These are phyloP conservation scores for Hypoxylon sp. DNA, from an alignment of 2,329 filamentous ascomycete species.

Conservation along the genomic window DNA sequence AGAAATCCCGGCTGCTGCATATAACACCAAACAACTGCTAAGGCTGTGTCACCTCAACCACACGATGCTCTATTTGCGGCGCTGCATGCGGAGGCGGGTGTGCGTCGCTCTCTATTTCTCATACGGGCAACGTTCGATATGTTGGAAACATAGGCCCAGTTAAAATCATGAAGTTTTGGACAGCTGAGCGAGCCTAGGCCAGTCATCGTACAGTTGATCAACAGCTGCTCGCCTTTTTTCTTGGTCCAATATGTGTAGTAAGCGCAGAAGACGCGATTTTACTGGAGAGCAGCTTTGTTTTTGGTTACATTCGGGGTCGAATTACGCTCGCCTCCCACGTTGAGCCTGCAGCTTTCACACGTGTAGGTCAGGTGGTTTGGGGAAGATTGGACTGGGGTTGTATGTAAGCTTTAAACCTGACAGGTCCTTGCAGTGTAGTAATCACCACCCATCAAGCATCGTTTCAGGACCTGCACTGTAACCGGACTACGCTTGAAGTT, in stretches of 20 bases:
- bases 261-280: slow-evolving; percentile 44
- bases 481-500: slow-evolving; percentile 28
- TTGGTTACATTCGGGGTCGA: slow-evolving; percentile 48
- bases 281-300: slow-evolving; percentile 22
- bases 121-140: slow-evolving; percentile 33
- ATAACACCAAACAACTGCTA: slow-evolving; percentile 16
- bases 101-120: slow-evolving; percentile 24
- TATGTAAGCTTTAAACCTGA: slow-evolving; percentile 41
- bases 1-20: slow-evolving; percentile 12
- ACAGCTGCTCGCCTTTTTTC: slow-evolving; percentile 31
- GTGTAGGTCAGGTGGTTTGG: slow-evolving; percentile 48
- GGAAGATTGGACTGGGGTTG: slow-evolving; percentile 40
- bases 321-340: slow-evolving; percentile 45
- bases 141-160: slow-evolving; percentile 16
- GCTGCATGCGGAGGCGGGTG: slow-evolving; percentile 7
- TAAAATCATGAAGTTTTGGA: slow-evolving; percentile 34
- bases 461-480: slow-evolving; percentile 46
- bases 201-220: slow-evolving; percentile 37
- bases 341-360: slow-evolving; percentile 47
- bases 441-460: slow-evolving; percentile 42
- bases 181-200: slow-evolving; percentile 33
- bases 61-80: slow-evolving; percentile 29
- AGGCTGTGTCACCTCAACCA: slow-evolving; percentile 15
- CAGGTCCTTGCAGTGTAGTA: slow-evolving; percentile 47
- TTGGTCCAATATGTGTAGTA: slow-evolving; percentile 45